phyloP scores from a whole-genome alignment of 2,329 filamentous ascomycete genomes.

The Dactylonectria macrodidyma region DNA sequence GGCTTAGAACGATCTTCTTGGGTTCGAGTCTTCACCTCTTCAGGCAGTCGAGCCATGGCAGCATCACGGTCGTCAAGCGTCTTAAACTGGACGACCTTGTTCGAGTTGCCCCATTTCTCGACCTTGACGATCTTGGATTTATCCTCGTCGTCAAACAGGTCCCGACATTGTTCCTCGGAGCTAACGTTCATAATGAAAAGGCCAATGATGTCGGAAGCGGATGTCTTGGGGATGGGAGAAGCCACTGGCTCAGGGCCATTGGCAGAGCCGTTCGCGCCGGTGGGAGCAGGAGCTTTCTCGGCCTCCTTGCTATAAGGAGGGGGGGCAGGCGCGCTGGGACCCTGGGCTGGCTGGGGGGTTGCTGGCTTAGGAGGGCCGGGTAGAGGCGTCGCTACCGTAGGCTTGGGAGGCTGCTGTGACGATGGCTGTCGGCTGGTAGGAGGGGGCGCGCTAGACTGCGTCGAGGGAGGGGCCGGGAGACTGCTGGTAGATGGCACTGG shows the following conservation, averaged over 20 bases:
- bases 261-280: slow-evolving; percentile 67
- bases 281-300: slow-evolving; percentile 66
- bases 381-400: slow-evolving; percentile 55
- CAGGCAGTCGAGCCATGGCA: slow-evolving; percentile 81
- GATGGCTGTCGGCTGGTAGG: slow-evolving; percentile 55
- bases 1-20: slow-evolving; percentile 84
- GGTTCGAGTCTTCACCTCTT: slow-evolving; percentile 81
- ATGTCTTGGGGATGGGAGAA: slow-evolving; percentile 73
- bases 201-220: slow-evolving; percentile 80
- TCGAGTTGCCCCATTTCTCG: slow-evolving; percentile 83
- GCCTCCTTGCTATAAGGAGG: slow-evolving; percentile 63
- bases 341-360: slow-evolving; percentile 66
- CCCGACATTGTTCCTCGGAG: slow-evolving; percentile 85
- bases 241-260: slow-evolving; percentile 67
- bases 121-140: slow-evolving; percentile 84
- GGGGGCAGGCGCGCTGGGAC: slow-evolving; percentile 57
- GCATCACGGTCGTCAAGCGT: slow-evolving; percentile 84
- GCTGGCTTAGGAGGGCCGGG: slow-evolving; percentile 56
- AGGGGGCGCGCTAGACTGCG: slow-evolving; percentile 53
- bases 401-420: slow-evolving; percentile 59
- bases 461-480: slow-evolving; percentile 55
- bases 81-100: slow-evolving; percentile 90
- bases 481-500: slow-evolving; percentile 48
- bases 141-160: slow-evolving; percentile 88
- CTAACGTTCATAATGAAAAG: slow-evolving; percentile 92